phyloP scores from a whole-genome alignment of 768 basidiomycete genomes.

The Panaeolus cyanescens region DNA sequence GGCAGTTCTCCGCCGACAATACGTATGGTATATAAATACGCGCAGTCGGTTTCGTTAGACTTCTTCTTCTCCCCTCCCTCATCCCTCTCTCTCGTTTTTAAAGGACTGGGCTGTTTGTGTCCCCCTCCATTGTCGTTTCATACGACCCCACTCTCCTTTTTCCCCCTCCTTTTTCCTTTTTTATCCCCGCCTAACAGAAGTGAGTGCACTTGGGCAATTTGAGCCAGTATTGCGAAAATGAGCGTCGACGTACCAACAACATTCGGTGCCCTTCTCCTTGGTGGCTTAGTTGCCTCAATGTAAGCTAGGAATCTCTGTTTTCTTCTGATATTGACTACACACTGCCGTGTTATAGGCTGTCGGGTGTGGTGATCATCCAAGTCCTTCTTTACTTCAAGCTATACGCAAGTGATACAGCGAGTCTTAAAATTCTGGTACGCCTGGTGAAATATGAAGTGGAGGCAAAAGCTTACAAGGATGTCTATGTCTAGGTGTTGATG shows the following conservation, averaged over 20 bases:
- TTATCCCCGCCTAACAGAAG: too few species aligned
- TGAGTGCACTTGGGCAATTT: too few species aligned
- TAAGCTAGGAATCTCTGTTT: conserved; percentile 14
- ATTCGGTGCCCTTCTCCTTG: conserved; percentile 40
- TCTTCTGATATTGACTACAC: too few species aligned
- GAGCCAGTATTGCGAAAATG: too few species aligned
- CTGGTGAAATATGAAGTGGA: too few species aligned
- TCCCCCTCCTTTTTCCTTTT: neutral
- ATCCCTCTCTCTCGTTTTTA: neutral
- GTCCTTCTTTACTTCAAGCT: conserved; percentile 34
- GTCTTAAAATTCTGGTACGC: conserved; percentile 31
- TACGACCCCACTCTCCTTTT: neutral
- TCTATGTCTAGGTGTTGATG: conserved; percentile 27
- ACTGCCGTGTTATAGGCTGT: conserved; percentile 20
- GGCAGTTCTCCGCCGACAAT: neutral
- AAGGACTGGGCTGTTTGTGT: too few species aligned
- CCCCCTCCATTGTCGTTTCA: too few species aligned
- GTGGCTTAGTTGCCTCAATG: conserved; percentile 38
- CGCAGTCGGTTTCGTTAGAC: too few species aligned
- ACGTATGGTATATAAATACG: neutral
- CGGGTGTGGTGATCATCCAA: conserved; percentile 38
- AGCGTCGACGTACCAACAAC: conserved; percentile 31
- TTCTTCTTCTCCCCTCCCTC: neutral
- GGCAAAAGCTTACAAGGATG: too few species aligned
- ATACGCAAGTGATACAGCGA: conserved; percentile 26